Percentiles rank a stretch among this genome's conserved stretches.
phyloP scores from a whole-genome alignment of 805 yeast species.

The Hemisphaericaspora nanyangensis region DNA sequence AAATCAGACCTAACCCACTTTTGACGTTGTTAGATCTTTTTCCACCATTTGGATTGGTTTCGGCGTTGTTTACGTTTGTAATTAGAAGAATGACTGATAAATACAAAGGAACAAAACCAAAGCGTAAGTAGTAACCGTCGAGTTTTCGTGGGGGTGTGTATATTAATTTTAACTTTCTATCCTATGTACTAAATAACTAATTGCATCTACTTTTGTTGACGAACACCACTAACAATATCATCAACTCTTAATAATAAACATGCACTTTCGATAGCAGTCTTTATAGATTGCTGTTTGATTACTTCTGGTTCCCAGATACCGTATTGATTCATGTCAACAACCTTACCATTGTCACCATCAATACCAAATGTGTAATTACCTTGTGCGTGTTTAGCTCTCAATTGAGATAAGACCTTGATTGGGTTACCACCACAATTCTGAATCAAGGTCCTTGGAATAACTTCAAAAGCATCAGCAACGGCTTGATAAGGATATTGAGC shows the following conservation, averaged over 20 bases:
- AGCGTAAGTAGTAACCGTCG: conserved; percentile 1
- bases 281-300: conserved; percentile 91
- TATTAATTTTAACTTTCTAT: too few relatives aligned
- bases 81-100: conserved; percentile 16
- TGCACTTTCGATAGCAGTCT: conserved; percentile 98
- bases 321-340: conserved; percentile 91
- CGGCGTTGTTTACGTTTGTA: conserved; percentile 20
- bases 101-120: conserved; percentile 13
- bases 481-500: conserved; percentile 99
- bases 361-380: conserved; percentile 85
- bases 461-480: conserved; percentile 98
- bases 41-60: conserved; percentile 24
- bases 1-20: conserved; percentile 22
- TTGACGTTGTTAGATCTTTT: conserved; percentile 20
- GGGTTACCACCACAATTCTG: conserved; percentile 99
- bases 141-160: too few relatives aligned
- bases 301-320: conserved; percentile 99
- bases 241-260: conserved; percentile 92
- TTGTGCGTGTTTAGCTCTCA: conserved; percentile 94
- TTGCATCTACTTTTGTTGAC: conserved; percentile 36
- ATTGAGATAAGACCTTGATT: conserved; percentile 79
- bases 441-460: conserved; percentile 93
- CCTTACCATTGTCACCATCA: conserved; percentile 91
- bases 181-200: not conserved
- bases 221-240: conserved; percentile 94